A percentile compares a stretch with the other conserved stretches of the same genome.
These are phyloP conservation scores for Pinus tabuliformis DNA, from an alignment of 75 land plant genomes.

Conservation along the genomic window DNA sequence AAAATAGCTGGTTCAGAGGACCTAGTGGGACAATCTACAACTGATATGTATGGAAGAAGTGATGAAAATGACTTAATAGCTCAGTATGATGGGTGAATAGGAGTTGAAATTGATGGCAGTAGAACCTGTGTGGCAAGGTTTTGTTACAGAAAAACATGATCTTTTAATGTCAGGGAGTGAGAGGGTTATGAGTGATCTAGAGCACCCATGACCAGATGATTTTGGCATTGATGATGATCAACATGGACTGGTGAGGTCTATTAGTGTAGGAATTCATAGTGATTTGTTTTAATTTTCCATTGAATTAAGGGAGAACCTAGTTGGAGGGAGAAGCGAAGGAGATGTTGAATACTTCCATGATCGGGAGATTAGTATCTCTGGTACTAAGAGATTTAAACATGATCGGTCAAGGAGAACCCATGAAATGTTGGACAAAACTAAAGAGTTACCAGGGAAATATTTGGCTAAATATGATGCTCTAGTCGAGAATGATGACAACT, in stretches of 20 bases:
- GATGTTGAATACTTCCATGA: conserved; percentile 67
- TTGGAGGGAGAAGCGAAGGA: conserved; percentile 91
- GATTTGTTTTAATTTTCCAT: conserved; percentile 90
- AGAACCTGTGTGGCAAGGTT: conserved; percentile 94
- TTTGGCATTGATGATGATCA: conserved; percentile 71
- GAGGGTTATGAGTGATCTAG: conserved; percentile 36
- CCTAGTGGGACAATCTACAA: conserved; percentile 34
- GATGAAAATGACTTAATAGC: conserved; percentile 53
- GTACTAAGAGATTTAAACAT: conserved; percentile 22
- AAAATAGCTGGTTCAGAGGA: conserved; percentile 36
- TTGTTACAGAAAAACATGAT: conserved; percentile 60
- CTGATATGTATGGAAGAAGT: conserved; percentile 38
- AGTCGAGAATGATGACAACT: conserved; percentile 34
- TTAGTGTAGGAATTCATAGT: conserved; percentile 81
- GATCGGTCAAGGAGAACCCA: conserved; percentile 14
- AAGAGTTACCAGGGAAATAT: conserved; percentile 16
- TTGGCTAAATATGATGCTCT: conserved; percentile 21
- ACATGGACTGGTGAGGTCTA: conserved; percentile 75
- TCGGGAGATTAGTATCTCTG: conserved; percentile 46
- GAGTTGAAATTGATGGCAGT: conserved; percentile 70
- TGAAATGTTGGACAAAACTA: conserved; percentile 26
- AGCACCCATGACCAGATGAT: conserved; percentile 30
- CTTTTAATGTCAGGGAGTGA: conserved; percentile 51
- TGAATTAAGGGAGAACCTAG: conserved; percentile 71
- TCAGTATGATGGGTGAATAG: conserved; percentile 74